Base-by-base conservation (phyloP, 768 basidiomycete genomes). In the Leccinum longicurvipes region DNA sequence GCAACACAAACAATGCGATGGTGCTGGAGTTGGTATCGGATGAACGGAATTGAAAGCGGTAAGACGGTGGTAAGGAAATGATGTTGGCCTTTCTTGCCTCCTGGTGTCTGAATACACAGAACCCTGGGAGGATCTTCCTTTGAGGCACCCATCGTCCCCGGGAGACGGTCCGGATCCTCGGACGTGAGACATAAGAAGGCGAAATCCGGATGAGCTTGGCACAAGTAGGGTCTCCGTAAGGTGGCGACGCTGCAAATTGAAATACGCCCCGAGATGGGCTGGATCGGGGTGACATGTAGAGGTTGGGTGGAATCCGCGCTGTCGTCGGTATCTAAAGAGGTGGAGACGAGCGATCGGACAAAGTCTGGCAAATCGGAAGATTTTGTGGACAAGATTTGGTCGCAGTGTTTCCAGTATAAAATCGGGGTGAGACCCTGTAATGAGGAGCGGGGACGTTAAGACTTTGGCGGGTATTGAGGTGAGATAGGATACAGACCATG, bases 381-480 rank as follows among this genome's bases (percentile, higher is more conserved):
- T 7, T 69, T 63, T 1, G 79, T 68, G 0, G 62, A 29, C 15
- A 93, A 69, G 6, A 96, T 72, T 8, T 60, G 63, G 2, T 72
- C 64, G 27, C 74, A 74, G 61, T 91, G 68, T 25, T 55, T 59
- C 89, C 93, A 95, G 68, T 89, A 96, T 14, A 86, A 51, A 2
- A 66, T 60, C 0, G 94, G 88, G 1, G 85, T 91, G 53, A 96
- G 73, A 4, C 92, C 92, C 88, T 92, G 61, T 41, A 34, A 24
- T 36, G 34, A 15, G 25, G 49, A 29, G 15, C 8, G 2, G 24
- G 21, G n/a, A n/a, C n/a, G n/a, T n/a, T n/a, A n/a, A n/a, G n/a
- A n/a, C n/a, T n/a, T n/a, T n/a, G n/a, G n/a, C n/a, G n/a, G n/a
- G n/a, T n/a, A n/a, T n/a, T n/a, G n/a, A n/a, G n/a, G n/a, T n/a